A percentile compares a stretch with the other conserved stretches of the same genome.
Conservation (phyloP, 345 rosid species). For the Gossypium herbaceum region DNA sequence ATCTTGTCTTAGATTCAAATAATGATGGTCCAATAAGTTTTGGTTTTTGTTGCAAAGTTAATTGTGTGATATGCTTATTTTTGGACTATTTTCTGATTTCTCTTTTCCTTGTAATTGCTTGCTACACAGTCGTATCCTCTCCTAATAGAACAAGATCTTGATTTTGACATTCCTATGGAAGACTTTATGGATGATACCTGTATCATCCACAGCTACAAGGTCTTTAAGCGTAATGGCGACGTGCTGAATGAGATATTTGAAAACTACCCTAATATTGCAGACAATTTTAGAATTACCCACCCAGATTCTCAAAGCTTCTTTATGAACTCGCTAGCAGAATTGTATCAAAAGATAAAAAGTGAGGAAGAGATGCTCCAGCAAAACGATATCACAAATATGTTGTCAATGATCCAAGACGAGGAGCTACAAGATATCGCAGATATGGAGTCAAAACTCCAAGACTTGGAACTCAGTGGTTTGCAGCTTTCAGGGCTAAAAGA, state of each 20-base stretch:
- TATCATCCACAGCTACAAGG: background rate
- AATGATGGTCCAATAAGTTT: too few relatives aligned
- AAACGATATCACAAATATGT: background rate
- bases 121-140: background rate
- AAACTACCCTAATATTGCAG: background rate
- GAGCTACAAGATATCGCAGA: background rate
- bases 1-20: too few relatives aligned
- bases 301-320: background rate
- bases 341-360: background rate
- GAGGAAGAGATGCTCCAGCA: background rate
- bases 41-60: background rate
- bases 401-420: background rate
- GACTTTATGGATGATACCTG: background rate
- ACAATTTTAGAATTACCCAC: background rate
- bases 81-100: background rate
- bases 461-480: background rate
- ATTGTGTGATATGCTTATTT: background rate
- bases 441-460: background rate
- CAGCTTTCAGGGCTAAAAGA: background rate
- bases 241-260: background rate
- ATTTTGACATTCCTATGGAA: background rate
- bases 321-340: background rate
- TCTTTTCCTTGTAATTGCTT: background rate
- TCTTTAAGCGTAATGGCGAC: background rate
- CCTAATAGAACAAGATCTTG: background rate